Conservation (phyloP, 2,329 filamentous ascomycete species). For the Tolypocladium amazonense region DNA sequence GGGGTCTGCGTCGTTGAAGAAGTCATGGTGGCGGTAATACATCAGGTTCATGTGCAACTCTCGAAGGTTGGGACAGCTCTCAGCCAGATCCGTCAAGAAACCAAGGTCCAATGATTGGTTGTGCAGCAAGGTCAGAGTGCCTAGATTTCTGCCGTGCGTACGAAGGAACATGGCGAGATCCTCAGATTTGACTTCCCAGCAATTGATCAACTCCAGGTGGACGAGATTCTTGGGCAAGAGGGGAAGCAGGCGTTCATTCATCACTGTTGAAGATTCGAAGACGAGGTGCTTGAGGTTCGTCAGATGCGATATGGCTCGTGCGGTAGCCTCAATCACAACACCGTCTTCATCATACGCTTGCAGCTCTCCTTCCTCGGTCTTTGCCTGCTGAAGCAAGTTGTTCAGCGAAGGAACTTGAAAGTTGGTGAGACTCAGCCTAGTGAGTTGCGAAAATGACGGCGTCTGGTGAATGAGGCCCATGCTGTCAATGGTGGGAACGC, state of each 20-base stretch:
- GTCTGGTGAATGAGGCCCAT: slow-evolving; percentile 42
- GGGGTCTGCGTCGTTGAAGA: slow-evolving; percentile 62
- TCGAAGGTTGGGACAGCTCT: slow-evolving; percentile 59
- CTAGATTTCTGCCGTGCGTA: slow-evolving; percentile 56
- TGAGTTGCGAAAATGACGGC: slow-evolving; percentile 44
- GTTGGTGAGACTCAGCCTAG: slow-evolving; percentile 50
- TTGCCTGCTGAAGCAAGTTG: slow-evolving; percentile 21
- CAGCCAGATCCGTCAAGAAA: slow-evolving; percentile 58
- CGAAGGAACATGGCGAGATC: slow-evolving; percentile 55
- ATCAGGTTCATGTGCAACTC: slow-evolving; percentile 67
- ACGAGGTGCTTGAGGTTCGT: slow-evolving; percentile 55
- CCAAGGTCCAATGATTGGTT: slow-evolving; percentile 69
- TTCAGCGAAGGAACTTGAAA: slow-evolving; percentile 45
- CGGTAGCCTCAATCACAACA: slow-evolving; percentile 27
- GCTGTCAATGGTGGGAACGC: slow-evolving; percentile 34
- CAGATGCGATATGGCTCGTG: slow-evolving; percentile 31
- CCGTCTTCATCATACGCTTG: slow-evolving; percentile 27
- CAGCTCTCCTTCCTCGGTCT: slow-evolving; percentile 18
- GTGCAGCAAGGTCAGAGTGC: slow-evolving; percentile 60
- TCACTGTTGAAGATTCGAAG: slow-evolving; percentile 64
- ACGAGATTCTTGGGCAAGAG: slow-evolving; percentile 55
- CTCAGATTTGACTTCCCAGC: slow-evolving; percentile 60
- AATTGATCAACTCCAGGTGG: slow-evolving; percentile 67
- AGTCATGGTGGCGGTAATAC: slow-evolving; percentile 61
- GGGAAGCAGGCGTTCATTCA: slow-evolving; percentile 58